Percentiles rank a stretch among this genome's conserved stretches.
Evolutionary conservation across 2,329 filamentous ascomycete species (phyloP).

Genomic region (Colletotrichum viniferum): DNA sequence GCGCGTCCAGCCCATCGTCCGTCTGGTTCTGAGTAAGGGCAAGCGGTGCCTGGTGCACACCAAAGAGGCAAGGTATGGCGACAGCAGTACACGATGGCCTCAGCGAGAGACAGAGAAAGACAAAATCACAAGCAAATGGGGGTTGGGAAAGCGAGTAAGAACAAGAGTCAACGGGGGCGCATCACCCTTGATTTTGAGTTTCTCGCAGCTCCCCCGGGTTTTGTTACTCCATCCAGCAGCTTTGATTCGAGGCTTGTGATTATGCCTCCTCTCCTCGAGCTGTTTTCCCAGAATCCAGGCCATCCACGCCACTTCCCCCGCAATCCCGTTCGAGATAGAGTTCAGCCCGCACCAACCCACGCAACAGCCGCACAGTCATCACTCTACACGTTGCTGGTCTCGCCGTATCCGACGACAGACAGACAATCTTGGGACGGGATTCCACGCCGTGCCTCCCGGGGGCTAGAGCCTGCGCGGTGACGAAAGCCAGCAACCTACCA

Average conservation of each 20-base stretch:
- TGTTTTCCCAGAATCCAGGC: background rate
- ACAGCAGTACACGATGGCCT: background rate
- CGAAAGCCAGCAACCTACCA: background rate
- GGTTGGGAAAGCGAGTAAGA: background rate
- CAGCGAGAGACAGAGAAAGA: background rate
- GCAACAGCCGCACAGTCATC: slow-evolving; percentile 9
- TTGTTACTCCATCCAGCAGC: background rate
- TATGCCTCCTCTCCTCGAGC: background rate
- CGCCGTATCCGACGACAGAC: background rate
- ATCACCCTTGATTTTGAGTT: slow-evolving; percentile 7
- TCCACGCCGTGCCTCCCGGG: background rate
- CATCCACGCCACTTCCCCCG: background rate
- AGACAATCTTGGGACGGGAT: slow-evolving; percentile 3
- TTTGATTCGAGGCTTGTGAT: slow-evolving; percentile 8
- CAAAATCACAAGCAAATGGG: slow-evolving; percentile 12
- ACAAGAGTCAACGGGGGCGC: background rate
- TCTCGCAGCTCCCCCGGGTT: background rate
- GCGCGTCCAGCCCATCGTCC: background rate
- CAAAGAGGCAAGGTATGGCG: background rate
- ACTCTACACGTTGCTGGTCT: background rate
- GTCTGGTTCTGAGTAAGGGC: background rate
- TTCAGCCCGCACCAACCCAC: slow-evolving; percentile 14
- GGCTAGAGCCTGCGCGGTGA: background rate
- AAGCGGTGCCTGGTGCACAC: background rate
- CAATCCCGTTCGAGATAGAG: slow-evolving; percentile 18